These are phyloP conservation scores for Corymbia maculata DNA, from an alignment of 345 rosid species.

Conservation along the genomic window DNA sequence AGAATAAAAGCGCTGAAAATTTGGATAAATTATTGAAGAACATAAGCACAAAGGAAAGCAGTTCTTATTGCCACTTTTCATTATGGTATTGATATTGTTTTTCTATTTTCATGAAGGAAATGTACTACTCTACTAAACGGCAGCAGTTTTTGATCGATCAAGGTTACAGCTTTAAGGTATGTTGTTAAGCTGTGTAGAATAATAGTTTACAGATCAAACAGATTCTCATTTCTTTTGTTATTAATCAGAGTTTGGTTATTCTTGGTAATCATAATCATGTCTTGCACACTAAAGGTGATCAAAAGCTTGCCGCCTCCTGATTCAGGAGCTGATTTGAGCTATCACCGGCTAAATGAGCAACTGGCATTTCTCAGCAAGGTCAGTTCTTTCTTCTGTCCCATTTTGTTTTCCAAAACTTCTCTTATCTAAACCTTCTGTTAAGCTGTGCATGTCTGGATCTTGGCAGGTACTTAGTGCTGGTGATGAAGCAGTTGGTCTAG, in stretches of 20 bases:
- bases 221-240: neutral
- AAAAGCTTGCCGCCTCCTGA: slow-evolving; percentile 80
- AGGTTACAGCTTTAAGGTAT: slow-evolving; percentile 84
- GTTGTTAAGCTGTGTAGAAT: neutral
- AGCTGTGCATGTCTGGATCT: neutral
- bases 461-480: slow-evolving; percentile 68
- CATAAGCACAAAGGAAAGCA: neutral
- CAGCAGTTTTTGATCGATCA: slow-evolving; percentile 92
- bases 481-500: slow-evolving; percentile 70
- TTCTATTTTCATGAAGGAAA: slow-evolving; percentile 35
- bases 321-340: slow-evolving; percentile 67
- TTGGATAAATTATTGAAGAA: neutral
- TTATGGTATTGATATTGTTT: neutral
- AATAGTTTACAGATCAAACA: neutral
- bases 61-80: neutral
- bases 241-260: neutral
- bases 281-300: slow-evolving; percentile 39
- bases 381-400: neutral
- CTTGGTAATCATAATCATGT: neutral
- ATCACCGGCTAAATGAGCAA: slow-evolving; percentile 53
- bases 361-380: slow-evolving; percentile 66
- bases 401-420: neutral
- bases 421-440: neutral
- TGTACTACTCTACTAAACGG: slow-evolving; percentile 87
- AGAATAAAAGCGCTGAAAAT: neutral